Evolutionary conservation across 305 asterid species (phyloP).

Genomic region (Fraxinus sp.): DNA sequence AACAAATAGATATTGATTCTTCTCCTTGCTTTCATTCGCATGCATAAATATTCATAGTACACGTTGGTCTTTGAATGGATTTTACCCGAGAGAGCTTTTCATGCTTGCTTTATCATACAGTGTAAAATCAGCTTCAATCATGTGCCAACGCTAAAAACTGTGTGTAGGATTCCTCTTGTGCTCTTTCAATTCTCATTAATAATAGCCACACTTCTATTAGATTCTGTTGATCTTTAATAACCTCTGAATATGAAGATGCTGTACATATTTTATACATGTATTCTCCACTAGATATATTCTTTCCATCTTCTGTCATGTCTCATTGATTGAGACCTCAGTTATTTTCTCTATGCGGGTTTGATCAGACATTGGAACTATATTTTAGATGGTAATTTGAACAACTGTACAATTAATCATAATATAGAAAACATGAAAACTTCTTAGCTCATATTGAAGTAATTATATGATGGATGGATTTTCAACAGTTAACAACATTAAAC

Average conservation of each 20-base stretch:
- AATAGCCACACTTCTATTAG: background rate
- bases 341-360: background rate
- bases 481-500: background rate
- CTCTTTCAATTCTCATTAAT: background rate
- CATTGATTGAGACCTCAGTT: background rate
- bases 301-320: background rate
- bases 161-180: background rate
- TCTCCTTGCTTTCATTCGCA: no score
- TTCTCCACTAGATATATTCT: background rate
- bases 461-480: background rate
- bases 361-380: background rate
- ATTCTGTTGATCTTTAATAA: background rate
- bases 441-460: background rate
- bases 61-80: no score
- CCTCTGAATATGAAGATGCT: background rate
- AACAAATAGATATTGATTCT: background rate
- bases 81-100: background rate
- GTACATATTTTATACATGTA: no score
- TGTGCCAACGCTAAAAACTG: background rate
- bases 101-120: background rate
- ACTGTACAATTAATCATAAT: background rate
- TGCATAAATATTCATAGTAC: no score
- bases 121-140: background rate
- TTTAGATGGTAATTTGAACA: no score
- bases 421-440: background rate